Base-by-base conservation (phyloP, 129 eudicot genomes). In the Erigeron canadensis region DNA sequence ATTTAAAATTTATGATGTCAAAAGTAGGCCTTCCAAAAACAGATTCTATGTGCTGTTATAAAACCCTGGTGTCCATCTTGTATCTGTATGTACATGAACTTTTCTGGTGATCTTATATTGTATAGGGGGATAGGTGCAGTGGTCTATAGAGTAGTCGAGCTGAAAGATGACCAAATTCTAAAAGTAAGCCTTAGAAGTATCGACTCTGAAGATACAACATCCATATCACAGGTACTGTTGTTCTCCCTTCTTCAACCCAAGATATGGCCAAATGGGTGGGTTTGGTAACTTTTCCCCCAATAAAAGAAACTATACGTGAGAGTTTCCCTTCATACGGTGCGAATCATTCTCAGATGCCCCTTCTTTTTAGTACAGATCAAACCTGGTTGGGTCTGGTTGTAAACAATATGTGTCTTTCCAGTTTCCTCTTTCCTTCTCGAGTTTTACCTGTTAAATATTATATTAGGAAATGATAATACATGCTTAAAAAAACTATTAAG, bases 41-140 rank as follows among this genome's bases (percentile, higher is more conserved):
- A n/a, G n/a, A n/a, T 28, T 28, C 34, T 28, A 28, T 28, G 34
- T 28, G 3, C 34, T 28, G 34, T 28, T 3, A 28, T n/a, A 28
- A 1, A 28, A 28, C 3, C 34, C 1, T 28, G 34, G 1, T 28
- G 34, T 28, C 34, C 34, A 28, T 28, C 34, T 28, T 28, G 34
- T 28, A 3, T 28, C 34, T 28, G 34, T 28, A n/a, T 51, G 22
- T 51, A n/a, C 19, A 51, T 51, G 7, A 51, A 51, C 57, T 3
- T 43, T 22, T 66, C 8, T 1, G 34, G 48, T 23, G 58, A 22
- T 69, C 4, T 43, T 43, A 55, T 34, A 50, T 41, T 72, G 48
- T 28, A 5, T 58, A 87, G 96, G 80, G 95, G 98, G 11, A 87
- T 89, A 62, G 98, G 98, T 11, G 96, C 98, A 8, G 80, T 93